Evolutionary conservation across 768 basidiomycete genomes (phyloP), one percentile per base, ranked within the genome.

Genomic region (Suillus lakei): DNA sequence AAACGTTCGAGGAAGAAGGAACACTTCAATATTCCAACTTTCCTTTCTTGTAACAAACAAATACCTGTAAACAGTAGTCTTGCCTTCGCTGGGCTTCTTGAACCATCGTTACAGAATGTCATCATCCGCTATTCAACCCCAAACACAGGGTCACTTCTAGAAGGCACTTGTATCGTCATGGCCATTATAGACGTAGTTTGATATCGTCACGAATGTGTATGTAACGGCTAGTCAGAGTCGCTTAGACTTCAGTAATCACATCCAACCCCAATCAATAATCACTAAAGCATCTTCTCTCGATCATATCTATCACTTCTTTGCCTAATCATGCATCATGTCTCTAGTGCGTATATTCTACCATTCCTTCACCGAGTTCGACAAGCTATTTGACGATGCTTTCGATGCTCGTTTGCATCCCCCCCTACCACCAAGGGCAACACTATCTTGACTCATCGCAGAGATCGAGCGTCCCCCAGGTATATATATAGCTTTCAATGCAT

Each of bases 301-400:
- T n/a, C 32, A 56, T 15, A 36, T 38, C n/a, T 38, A 38, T 36
- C 15, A 56, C 36, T n/a, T 26, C 21, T 36, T 7, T 15, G 5
- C 53, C 26, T 18, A 36, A 63, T 36, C 64, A 32, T 3, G 21
- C 7, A 63, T 34, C 62, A 76, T 77, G 76, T 74, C 75, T 32
- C 2, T 73, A 41, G 61, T 69, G 58, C 66, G 41, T 41, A 70
- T 64, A 43, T 58, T 68, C 72, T 80, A 80, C 71, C 78, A 83
- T 6, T 77, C 81, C 18, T 73, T 78, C 72, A 61, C 77, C 71
- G 81, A 82, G 62, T 71, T 83, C 56, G 80, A 83, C 30, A 82
- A 80, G 69, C 73, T 84, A 67, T 74, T 82, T 59, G 80, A 84
- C 67, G 77, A 80, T 30, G 76, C 77, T 1, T 68, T 77, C 38